Base-by-base conservation (phyloP, 768 basidiomycete species). In the Calvatia gigantea region DNA sequence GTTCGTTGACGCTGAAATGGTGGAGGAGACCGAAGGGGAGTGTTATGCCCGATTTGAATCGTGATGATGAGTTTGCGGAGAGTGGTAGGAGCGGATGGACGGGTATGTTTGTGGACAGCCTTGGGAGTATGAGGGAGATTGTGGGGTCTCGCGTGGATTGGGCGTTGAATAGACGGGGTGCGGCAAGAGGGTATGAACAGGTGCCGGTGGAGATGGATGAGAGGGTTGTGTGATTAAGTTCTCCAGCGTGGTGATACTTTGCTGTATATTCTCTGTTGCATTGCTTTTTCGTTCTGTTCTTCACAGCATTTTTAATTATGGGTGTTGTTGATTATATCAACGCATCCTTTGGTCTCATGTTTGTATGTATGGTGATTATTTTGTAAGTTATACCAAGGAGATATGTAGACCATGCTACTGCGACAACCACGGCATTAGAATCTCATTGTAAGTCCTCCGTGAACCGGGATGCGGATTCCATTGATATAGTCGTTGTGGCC, bases 1-100 rank as follows among this genome's bases (percentile, higher is more conserved):
- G 91, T 57, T 94, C 91, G 57, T 73, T 98, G 66, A 83, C 89
- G 43, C 77, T 99, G 59, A 87, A 81, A 65, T 85, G 87, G 81
- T 96, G 94, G 94, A 79, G 72, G 46, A 76, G 91, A 29, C 92
- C 92, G 1, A 64, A 60, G 63, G 77, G 74, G 28, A 89, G 87
- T 59, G 64, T 94, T 38, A 82, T 94, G 82, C 86, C 85, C 6
- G 87, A 75, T 6, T 83, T 80, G 17, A 62, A 77, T 12, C 54
- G 45, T 83, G 75, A 79, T 78, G n/a, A 81, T 69, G 32, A 77
- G 14, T 61, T 56, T n/a, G 52, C 50, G 31, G 45, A 60, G 32
- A 58, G 60, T 29, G 60, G 76, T 23, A 70, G 79, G 6, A 73
- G 61, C 35, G 70, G 58, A 42, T 81, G 64, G 69, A 76, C 64